Conservation (phyloP, 2,329 filamentous ascomycete genomes). For the Pseudocercospora fijiensis region DNA sequence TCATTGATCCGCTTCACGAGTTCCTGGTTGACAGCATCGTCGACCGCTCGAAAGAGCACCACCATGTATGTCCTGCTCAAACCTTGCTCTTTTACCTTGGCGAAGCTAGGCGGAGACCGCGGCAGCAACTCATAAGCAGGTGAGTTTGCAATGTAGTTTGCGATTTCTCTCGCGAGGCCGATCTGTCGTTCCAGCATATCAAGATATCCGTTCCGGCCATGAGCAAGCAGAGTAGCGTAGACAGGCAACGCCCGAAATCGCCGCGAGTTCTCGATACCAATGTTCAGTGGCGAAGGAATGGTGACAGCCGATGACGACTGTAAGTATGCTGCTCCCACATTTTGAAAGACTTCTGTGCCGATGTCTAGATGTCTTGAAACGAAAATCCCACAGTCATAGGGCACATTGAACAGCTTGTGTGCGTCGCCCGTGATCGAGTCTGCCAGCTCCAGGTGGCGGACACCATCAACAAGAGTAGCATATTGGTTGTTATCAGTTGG, state of each 20-base stretch:
- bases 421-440: constrained; percentile 85
- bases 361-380: constrained; percentile 64
- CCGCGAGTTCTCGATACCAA: constrained; percentile 86
- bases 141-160: constrained; percentile 61
- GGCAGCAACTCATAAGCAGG: constrained; percentile 68
- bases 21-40: constrained; percentile 61
- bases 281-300: constrained; percentile 79
- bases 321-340: constrained; percentile 84
- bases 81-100: constrained; percentile 41
- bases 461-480: constrained; percentile 51
- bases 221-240: constrained; percentile 74
- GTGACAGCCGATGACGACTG: constrained; percentile 38
- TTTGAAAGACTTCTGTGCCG: constrained; percentile 68
- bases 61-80: constrained; percentile 64
- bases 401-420: constrained; percentile 92
- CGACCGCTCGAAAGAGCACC: constrained; percentile 73
- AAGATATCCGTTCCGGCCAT: constrained; percentile 68
- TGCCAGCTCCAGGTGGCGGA: constrained; percentile 70
- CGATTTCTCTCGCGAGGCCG: constrained; percentile 65
- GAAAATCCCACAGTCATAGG: constrained; percentile 92
- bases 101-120: constrained; percentile 20
- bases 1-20: constrained; percentile 73
- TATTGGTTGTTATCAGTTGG: constrained; percentile 56
- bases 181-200: constrained; percentile 72
- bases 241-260: constrained; percentile 88